These are phyloP conservation scores for Akanthomyces uredinophilus DNA, from an alignment of 2,329 filamentous ascomycete species.

Conservation along the genomic window DNA sequence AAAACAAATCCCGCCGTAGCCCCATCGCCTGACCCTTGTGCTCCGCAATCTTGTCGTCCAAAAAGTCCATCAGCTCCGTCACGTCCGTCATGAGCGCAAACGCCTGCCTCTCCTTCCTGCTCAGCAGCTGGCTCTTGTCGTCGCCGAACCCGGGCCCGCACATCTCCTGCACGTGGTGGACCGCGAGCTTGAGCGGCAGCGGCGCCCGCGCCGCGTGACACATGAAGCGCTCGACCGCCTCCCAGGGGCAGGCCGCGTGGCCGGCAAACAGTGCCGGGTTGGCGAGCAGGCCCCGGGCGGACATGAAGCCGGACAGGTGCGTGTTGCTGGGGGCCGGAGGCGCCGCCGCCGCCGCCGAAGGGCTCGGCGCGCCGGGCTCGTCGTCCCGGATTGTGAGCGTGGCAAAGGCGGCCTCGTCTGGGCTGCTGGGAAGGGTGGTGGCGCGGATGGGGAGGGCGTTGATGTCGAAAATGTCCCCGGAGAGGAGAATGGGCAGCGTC, in stretches of 20 bases:
- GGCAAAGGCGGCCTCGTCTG: slow-evolving; percentile 27
- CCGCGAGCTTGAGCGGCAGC: slow-evolving; percentile 57
- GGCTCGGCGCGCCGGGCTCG: too few relatives aligned
- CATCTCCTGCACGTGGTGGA: slow-evolving; percentile 67
- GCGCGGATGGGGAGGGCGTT: slow-evolving; percentile 40
- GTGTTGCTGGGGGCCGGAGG: slow-evolving; percentile 34
- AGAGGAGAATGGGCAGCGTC: slow-evolving; percentile 59
- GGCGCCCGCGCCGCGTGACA: slow-evolving; percentile 51
- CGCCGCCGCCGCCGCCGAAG: too few relatives aligned
- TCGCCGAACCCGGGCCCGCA: slow-evolving; percentile 50
- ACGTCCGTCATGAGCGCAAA: slow-evolving; percentile 48
- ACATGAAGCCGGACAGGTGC: slow-evolving; percentile 60
- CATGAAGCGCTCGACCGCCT: slow-evolving; percentile 59
- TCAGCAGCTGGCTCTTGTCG: slow-evolving; percentile 48
- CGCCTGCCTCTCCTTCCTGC: slow-evolving; percentile 48
- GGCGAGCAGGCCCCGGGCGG: slow-evolving; percentile 60
- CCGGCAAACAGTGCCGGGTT: slow-evolving; percentile 64
- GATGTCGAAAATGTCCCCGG: slow-evolving; percentile 64
- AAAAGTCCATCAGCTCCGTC: slow-evolving; percentile 55
- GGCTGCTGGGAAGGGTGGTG: slow-evolving; percentile 14
- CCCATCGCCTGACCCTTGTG: slow-evolving; percentile 27
- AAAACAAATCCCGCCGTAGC: slow-evolving; percentile 21
- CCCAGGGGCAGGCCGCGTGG: slow-evolving; percentile 52
- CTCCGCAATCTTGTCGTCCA: slow-evolving; percentile 46
- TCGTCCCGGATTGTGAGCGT: slow-evolving; percentile 26